Evolutionary conservation across 2,329 filamentous ascomycete genomes (phyloP), one percentile per base, ranked within the genome.

Genomic region (Pseudocercospora pini-densiflorae): DNA sequence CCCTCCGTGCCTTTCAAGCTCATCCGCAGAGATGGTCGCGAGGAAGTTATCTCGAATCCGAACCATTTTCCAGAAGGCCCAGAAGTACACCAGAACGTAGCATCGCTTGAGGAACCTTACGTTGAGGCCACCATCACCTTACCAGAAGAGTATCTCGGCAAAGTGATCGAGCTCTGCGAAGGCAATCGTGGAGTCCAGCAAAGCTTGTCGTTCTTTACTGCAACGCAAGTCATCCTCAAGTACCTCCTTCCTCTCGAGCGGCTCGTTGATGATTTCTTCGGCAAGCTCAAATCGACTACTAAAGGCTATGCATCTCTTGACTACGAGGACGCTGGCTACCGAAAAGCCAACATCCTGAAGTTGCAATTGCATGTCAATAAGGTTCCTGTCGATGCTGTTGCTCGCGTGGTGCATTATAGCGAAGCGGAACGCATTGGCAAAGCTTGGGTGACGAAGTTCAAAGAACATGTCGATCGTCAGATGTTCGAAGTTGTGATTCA

Each of bases 401-500:
- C 92, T n/a, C 89, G 94, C 36, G 89, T 99, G 3, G 88, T 98
- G 45, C 95, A 99, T 74, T 81, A 84, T 43, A 93, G 90, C 12
- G 93, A 97, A 78, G 88, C 90, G 0, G 90, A 94, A 31, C 86
- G 92, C 19, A 83, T 97, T 5, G 95, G 93, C 4, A 86, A 92
- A 57, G 85, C 89, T 64, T 99, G 95, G 95, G 94, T 97, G 5
- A 89, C 88, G 47, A 97, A 97, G 79, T 98, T 99, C 84, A 98
- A 97, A 77, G 90, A 97, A 78, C 94, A 98, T 74, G 94, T 99
- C 21, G 92, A 97, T 75, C 85, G 95, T 19, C 95, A 99, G 79
- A 95, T 98, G 89, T 99, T 97, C 75, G 95, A 99, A 81, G 89
- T 99, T 23, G 85, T 98, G 63, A 98, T 99, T 70, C 95, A 99